Evolutionary conservation across 1,139 yeast genomes (phyloP).

Genomic region (Suhomyces anneliseae): DNA sequence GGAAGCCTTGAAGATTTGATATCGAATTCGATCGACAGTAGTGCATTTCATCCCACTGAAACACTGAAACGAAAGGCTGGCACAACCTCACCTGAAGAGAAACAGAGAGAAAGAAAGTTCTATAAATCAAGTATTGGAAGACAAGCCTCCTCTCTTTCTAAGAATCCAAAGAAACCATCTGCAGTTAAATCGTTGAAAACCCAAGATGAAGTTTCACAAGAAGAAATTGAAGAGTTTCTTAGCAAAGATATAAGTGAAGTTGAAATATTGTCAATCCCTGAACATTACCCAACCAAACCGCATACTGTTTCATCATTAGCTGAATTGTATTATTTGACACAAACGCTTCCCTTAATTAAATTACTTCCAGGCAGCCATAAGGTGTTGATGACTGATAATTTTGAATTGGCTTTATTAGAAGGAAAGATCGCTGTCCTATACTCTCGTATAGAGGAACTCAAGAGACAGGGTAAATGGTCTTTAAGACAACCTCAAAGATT

Average conservation of each 20-base stretch:
- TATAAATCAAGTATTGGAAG: constrained; percentile 3
- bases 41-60: constrained; percentile 3
- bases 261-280: constrained; percentile 44
- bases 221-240: constrained; percentile 27
- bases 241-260: constrained; percentile 30
- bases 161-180: constrained; percentile 10
- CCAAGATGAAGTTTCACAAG: constrained; percentile 21
- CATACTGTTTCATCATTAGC: constrained; percentile 66
- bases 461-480: constrained; percentile 88
- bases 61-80: constrained; percentile 5
- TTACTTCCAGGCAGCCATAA: constrained; percentile 84
- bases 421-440: constrained; percentile 92
- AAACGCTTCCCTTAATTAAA: constrained; percentile 80
- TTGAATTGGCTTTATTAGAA: constrained; percentile 84
- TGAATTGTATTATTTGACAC: constrained; percentile 83
- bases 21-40: constrained; percentile 1
- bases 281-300: constrained; percentile 43
- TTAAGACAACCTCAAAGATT: constrained; percentile 77
- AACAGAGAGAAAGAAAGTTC: constrained; percentile 2
- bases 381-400: constrained; percentile 78
- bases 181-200: constrained; percentile 21
- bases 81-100: constrained; percentile 3
- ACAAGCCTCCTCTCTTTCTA: constrained; percentile 6
- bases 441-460: constrained; percentile 88
- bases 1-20: constrained; percentile 1